These are phyloP conservation scores for Arctium minus DNA, from an alignment of 129 eudicot species.

Conservation along the genomic window DNA sequence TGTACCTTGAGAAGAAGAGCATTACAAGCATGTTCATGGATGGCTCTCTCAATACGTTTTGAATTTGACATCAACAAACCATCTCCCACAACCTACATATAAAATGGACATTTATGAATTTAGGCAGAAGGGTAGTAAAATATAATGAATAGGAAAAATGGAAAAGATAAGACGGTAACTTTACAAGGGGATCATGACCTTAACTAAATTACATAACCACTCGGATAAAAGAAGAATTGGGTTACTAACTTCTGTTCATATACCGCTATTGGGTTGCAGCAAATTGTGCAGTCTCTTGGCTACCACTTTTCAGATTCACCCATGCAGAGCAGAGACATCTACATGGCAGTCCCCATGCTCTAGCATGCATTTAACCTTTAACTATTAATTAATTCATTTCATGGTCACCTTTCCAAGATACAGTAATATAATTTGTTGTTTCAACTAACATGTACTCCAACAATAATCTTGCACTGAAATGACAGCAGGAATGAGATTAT, in stretches of 20 bases:
- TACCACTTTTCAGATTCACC: not conserved
- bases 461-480: no score
- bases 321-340: not conserved
- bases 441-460: no score
- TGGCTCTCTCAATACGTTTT: slow-evolving; percentile 86
- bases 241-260: not conserved
- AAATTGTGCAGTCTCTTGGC: not conserved
- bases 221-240: not conserved
- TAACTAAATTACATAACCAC: not conserved
- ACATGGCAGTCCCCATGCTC: not conserved
- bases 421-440: no score
- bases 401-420: no score
- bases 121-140: not conserved
- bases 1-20: slow-evolving; percentile 91
- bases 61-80: slow-evolving; percentile 85
- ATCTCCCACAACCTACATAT: slow-evolving; percentile 86
- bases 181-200: not conserved
- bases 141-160: not conserved
- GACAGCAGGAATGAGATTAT: no score
- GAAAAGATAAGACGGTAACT: not conserved
- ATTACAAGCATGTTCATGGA: slow-evolving; percentile 75
- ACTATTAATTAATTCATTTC: not conserved
- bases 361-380: not conserved
- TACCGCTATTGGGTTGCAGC: not conserved
- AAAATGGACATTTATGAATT: slow-evolving; percentile 7